A percentile compares a stretch with the other conserved stretches of the same genome.
Evolutionary conservation across 2,329 filamentous ascomycete genomes (phyloP).

Genomic region (Phialemoniopsis sp.): DNA sequence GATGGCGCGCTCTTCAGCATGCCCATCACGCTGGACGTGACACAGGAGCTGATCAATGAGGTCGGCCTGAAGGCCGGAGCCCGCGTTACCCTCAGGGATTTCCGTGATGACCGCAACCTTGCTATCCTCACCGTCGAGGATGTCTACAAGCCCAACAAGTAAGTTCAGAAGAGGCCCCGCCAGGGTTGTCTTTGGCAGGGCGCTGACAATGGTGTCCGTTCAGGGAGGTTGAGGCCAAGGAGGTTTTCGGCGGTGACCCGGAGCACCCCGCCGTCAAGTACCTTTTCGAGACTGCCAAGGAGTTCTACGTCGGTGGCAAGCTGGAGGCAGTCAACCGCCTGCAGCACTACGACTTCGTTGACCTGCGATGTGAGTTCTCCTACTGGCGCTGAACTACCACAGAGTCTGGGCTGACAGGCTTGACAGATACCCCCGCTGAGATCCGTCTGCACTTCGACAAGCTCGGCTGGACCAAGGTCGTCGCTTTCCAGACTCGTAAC

Average conservation of each 20-base stretch:
- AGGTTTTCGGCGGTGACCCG: slow-evolving; percentile 90
- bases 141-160: slow-evolving; percentile 95
- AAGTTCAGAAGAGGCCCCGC: slow-evolving; percentile 32
- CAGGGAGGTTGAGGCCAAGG: slow-evolving; percentile 82
- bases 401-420: slow-evolving; percentile 6
- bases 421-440: slow-evolving; percentile 81
- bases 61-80: slow-evolving; percentile 73
- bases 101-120: slow-evolving; percentile 92
- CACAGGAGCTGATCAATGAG: slow-evolving; percentile 69
- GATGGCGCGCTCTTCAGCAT: slow-evolving; percentile 93
- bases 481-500: slow-evolving; percentile 98
- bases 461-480: slow-evolving; percentile 95
- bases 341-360: slow-evolving; percentile 99
- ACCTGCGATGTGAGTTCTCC: slow-evolving; percentile 71
- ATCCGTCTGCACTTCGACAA: slow-evolving; percentile 97
- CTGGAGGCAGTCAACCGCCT: slow-evolving; percentile 91
- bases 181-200: slow-evolving; percentile 47
- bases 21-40: slow-evolving; percentile 90
- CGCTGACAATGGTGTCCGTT: slow-evolving; percentile 9
- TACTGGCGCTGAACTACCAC: not conserved
- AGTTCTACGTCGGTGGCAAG: slow-evolving; percentile 95
- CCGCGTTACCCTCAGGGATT: slow-evolving; percentile 85
- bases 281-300: slow-evolving; percentile 74
- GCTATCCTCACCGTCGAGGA: slow-evolving; percentile 95
- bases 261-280: slow-evolving; percentile 91